A percentile compares a stretch with the other conserved stretches of the same genome.
Evolutionary conservation across 176 grass and related monocot species (phyloP).

Genomic region (Ensete ventricosum): DNA sequence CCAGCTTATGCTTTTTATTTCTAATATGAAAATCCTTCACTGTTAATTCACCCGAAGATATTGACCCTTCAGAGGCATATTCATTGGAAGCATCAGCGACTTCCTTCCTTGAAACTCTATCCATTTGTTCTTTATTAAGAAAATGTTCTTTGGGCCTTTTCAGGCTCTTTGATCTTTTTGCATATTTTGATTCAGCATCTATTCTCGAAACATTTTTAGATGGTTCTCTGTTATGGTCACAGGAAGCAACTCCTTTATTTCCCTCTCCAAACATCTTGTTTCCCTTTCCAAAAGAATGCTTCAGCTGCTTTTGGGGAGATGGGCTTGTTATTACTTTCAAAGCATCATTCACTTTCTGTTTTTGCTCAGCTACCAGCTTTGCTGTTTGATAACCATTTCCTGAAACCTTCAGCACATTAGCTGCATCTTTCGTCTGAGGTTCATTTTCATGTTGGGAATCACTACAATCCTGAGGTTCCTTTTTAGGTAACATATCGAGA

Average conservation of each 20-base stretch:
- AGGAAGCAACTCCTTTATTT: constrained; percentile 6
- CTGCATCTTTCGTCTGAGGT: constrained; percentile 15
- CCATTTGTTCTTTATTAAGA: constrained; percentile 30
- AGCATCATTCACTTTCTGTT: too few relatives aligned
- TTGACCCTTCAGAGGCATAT: constrained; percentile 30
- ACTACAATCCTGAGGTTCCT: background rate
- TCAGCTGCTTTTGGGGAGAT: too few relatives aligned
- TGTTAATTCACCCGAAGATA: constrained; percentile 22
- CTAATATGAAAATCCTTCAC: constrained; percentile 29
- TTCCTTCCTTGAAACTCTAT: constrained; percentile 28
- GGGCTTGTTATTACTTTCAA: too few relatives aligned
- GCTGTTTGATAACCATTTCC: constrained; percentile 24
- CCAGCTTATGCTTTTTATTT: constrained; percentile 30
- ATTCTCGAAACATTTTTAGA: background rate
- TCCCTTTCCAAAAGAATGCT: too few relatives aligned
- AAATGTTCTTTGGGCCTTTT: constrained; percentile 29
- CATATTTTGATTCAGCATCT: constrained; percentile 31
- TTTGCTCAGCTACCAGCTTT: background rate
- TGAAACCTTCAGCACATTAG: constrained; percentile 24
- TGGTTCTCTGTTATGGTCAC: too few relatives aligned
- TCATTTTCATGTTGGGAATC: constrained; percentile 7
- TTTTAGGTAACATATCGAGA: constrained; percentile 6
- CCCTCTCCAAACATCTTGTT: background rate
- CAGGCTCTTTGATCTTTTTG: constrained; percentile 33
- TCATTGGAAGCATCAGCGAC: constrained; percentile 26